These are phyloP conservation scores for Acanthamoeba healyi DNA, from an alignment of 208 protist genomes.

Conservation along the genomic window DNA sequence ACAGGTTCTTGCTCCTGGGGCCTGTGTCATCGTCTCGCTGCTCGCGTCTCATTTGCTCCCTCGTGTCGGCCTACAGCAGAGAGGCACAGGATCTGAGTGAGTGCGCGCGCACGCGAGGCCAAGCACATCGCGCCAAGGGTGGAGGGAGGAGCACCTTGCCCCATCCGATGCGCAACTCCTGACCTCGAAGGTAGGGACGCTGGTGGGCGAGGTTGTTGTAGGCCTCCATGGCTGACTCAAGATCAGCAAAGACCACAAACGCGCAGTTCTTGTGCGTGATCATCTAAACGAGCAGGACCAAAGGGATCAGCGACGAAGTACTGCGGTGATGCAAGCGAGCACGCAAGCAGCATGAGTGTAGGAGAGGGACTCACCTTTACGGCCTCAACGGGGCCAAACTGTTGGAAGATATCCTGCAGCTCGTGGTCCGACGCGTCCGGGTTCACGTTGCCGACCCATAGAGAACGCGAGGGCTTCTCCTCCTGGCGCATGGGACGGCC, in stretches of 20 bases:
- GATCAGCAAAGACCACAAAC: conserved; percentile 36
- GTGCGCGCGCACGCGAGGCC: neutral
- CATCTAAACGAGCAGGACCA: neutral
- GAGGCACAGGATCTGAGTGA: neutral
- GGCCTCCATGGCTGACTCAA: conserved; percentile 48
- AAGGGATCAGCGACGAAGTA: neutral
- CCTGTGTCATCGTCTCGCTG: conserved; percentile 51
- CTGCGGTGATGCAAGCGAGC: too few species aligned
- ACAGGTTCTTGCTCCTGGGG: conserved; percentile 71
- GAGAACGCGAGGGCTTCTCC: conserved; percentile 16
- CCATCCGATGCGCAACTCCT: conserved; percentile 71
- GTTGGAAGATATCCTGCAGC: conserved; percentile 62
- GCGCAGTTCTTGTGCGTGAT: conserved; percentile 72
- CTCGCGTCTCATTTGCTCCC: neutral
- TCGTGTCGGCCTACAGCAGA: conserved; percentile 27
- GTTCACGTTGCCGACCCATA: conserved; percentile 67
- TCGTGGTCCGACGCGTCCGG: conserved; percentile 56
- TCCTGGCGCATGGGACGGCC: neutral
- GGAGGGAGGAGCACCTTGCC: conserved; percentile 32
- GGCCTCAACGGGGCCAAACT: conserved; percentile 39
- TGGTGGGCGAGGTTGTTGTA: conserved; percentile 9
- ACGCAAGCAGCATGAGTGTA: neutral
- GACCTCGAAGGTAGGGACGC: conserved; percentile 21
- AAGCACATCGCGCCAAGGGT: neutral
- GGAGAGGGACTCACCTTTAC: conserved; percentile 21